A percentile compares a stretch with the other conserved stretches of the same genome.
Conservation (phyloP, 345 rosid species). For the Gossypium arboreum region DNA sequence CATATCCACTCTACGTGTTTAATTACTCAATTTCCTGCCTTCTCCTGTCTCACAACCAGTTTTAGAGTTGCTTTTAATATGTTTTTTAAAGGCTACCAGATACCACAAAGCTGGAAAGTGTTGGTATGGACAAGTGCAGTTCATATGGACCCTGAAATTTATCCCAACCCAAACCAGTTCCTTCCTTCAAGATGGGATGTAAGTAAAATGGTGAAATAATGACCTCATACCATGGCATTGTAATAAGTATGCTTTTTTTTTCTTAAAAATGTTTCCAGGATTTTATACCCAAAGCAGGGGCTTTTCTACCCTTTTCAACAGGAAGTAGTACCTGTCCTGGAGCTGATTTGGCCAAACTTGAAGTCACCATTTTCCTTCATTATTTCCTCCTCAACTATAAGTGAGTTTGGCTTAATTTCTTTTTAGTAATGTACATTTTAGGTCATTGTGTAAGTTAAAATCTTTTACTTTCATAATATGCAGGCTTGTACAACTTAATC, state of each 20-base stretch:
- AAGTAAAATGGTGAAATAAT: conserved; percentile 7
- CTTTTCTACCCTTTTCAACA: conserved; percentile 45
- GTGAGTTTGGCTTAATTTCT: conserved; percentile 16
- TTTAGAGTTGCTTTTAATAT: neutral
- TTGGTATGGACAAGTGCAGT: conserved; percentile 5
- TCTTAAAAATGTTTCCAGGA: conserved; percentile 14
- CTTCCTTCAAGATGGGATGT: conserved; percentile 55
- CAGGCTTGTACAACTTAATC: conserved; percentile 30
- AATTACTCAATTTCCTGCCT: too few species aligned
- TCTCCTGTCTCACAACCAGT: neutral
- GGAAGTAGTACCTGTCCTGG: conserved; percentile 49
- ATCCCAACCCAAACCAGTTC: conserved; percentile 33
- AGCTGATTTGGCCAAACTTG: conserved; percentile 46
- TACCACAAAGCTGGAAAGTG: conserved; percentile 4
- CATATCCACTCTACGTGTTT: too few species aligned
- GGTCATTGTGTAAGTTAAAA: too few species aligned
- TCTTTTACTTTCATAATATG: neutral
- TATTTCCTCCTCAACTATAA: conserved; percentile 43
- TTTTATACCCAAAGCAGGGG: conserved; percentile 29
- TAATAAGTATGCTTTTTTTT: neutral
- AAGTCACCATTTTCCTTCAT: conserved; percentile 42
- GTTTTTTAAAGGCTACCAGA: neutral
- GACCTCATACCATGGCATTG: neutral
- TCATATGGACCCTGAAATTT: conserved; percentile 33
- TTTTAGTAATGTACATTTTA: too few species aligned